Conservation (phyloP, 306 rosid genomes). For the Styphnolobium japonicum region DNA sequence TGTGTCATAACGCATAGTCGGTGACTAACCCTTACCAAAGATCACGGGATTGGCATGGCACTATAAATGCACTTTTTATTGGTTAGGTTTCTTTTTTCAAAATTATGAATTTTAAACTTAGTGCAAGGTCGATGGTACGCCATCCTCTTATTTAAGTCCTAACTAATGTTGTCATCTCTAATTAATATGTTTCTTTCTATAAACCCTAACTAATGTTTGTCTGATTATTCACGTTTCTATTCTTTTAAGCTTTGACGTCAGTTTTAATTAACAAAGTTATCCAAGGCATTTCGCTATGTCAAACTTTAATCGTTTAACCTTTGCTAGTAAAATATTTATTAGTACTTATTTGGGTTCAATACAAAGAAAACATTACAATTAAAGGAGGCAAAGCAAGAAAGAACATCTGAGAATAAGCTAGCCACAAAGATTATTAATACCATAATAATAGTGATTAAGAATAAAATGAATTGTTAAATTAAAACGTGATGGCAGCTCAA, state of each 20-base stretch:
- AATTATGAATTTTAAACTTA: not conserved
- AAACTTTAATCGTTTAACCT: not conserved
- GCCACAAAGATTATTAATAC: not conserved
- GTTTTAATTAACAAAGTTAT: conserved; percentile 29
- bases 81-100: not conserved
- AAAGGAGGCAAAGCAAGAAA: not conserved
- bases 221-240: conserved; percentile 44
- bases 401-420: not conserved
- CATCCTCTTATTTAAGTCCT: conserved; percentile 18
- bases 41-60: conserved; percentile 30
- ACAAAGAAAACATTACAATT: not conserved
- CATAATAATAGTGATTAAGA: not conserved
- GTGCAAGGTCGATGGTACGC: conserved; percentile 30
- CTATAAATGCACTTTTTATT: conserved; percentile 5
- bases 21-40: conserved; percentile 64
- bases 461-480: not conserved
- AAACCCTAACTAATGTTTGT: conserved; percentile 36
- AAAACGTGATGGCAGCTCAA: conserved; percentile 35
- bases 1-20: conserved; percentile 37
- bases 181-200: not conserved
- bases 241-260: conserved; percentile 20
- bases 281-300: not conserved
- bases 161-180: conserved; percentile 17
- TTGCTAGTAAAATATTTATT: not conserved
- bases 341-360: not conserved